These are phyloP conservation scores for Globisporangium recalcitrans DNA, from an alignment of 352 stramenopile species.

Conservation along the genomic window DNA sequence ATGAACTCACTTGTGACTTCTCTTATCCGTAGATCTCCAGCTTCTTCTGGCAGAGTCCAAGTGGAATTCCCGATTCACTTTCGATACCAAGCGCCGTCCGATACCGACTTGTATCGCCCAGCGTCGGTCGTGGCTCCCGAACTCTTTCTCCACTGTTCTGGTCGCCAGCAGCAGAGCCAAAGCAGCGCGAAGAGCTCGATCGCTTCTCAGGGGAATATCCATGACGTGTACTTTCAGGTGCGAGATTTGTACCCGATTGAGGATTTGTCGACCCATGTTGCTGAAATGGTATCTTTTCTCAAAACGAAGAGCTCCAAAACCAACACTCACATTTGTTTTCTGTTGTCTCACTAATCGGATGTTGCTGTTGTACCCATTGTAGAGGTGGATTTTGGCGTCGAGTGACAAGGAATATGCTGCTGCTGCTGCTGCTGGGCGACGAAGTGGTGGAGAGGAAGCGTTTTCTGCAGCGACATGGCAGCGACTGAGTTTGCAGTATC, in stretches of 20 bases:
- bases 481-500: conserved; percentile 18
- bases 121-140: conserved; percentile 41
- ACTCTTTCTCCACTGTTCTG: conserved; percentile 32
- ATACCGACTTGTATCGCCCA: conserved; percentile 28
- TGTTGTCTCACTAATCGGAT: conserved; percentile 5
- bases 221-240: conserved; percentile 3
- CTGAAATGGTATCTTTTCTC: background rate
- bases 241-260: background rate
- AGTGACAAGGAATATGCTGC: background rate
- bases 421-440: background rate
- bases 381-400: background rate
- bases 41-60: conserved; percentile 14
- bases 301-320: background rate
- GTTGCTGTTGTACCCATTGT: conserved; percentile 6
- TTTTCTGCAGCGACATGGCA: conserved; percentile 17
- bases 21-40: too few species aligned
- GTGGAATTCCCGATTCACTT: conserved; percentile 57
- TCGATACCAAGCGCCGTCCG: conserved; percentile 51
- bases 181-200: background rate
- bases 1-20: background rate
- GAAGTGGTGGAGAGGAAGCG: background rate
- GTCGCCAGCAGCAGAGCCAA: background rate
- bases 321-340: background rate
- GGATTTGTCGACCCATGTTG: background rate
- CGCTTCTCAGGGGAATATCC: background rate